A percentile compares a stretch with the other conserved stretches of the same genome.
phyloP scores from a whole-genome alignment of 1,284 basidiomycete species.

The Pseudozyma flocculosa region DNA sequence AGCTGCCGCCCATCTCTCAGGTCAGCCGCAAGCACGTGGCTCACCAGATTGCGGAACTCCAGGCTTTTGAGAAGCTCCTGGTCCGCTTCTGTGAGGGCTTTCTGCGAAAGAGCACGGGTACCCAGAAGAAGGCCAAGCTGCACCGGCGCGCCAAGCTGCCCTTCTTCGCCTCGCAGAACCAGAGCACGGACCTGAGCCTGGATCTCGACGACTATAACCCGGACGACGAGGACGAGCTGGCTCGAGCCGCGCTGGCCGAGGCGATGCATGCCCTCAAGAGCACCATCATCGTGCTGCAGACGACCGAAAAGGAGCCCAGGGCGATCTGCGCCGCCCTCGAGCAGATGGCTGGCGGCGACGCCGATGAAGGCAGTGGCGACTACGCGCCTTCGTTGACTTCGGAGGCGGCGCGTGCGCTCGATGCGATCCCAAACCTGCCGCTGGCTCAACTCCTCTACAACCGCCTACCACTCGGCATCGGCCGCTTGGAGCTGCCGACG shows the following conservation, averaged over 20 bases:
- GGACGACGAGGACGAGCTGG: slow-evolving; percentile 52
- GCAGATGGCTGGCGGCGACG: slow-evolving; percentile 12
- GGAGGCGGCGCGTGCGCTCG: slow-evolving; percentile 37
- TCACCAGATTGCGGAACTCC: slow-evolving; percentile 47
- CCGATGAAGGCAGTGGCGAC: not conserved
- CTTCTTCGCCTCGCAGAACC: slow-evolving; percentile 16
- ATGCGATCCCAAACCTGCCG: slow-evolving; percentile 48
- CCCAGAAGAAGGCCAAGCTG: slow-evolving; percentile 13
- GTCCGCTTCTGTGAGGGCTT: slow-evolving; percentile 47
- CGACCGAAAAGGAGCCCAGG: slow-evolving; percentile 43
- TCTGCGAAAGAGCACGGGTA: slow-evolving; percentile 12
- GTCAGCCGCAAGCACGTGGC: slow-evolving; percentile 42
- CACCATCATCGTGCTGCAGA: slow-evolving; percentile 45
- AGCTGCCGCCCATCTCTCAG: slow-evolving; percentile 25
- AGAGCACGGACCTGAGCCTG: slow-evolving; percentile 1
- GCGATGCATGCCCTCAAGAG: slow-evolving; percentile 51
- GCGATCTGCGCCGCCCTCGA: slow-evolving; percentile 25
- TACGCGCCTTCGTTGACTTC: slow-evolving; percentile 11
- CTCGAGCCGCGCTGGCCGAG: slow-evolving; percentile 50
- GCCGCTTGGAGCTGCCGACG: slow-evolving; percentile 31
- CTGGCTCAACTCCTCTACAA: slow-evolving; percentile 52
- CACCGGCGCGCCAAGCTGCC: slow-evolving; percentile 12
- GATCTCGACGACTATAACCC: slow-evolving; percentile 32
- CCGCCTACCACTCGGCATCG: slow-evolving; percentile 39
- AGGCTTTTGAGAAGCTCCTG: slow-evolving; percentile 53